These are phyloP conservation scores for Skeletonema grethae DNA, from an alignment of 108 stramenopile species.

Conservation along the genomic window DNA sequence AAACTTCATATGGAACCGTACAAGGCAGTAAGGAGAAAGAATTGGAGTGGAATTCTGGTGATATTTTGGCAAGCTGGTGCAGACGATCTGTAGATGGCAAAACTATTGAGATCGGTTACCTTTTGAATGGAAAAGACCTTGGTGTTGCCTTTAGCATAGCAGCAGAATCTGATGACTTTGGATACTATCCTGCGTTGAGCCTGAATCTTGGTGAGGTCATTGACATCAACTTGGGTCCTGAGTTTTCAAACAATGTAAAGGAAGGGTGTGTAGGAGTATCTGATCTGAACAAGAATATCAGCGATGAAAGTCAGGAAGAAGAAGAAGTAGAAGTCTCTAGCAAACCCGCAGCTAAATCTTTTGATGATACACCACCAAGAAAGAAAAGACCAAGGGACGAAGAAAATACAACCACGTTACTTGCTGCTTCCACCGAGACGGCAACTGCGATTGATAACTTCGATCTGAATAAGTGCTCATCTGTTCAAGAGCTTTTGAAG, in stretches of 20 bases:
- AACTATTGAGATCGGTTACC: slow-evolving; percentile 58
- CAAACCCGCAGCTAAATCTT: neutral
- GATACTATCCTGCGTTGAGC: slow-evolving; percentile 72
- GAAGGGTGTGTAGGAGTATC: slow-evolving; percentile 48
- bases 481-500: slow-evolving; percentile 57
- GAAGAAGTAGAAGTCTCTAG: neutral
- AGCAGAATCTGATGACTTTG: neutral
- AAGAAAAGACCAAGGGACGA: slow-evolving; percentile 28
- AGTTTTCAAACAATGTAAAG: slow-evolving; percentile 12
- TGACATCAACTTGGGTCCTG: slow-evolving; percentile 58
- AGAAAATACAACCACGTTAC: slow-evolving; percentile 3
- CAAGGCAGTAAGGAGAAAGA: neutral
- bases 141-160: slow-evolving; percentile 58
- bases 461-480: slow-evolving; percentile 58
- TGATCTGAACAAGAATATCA: slow-evolving; percentile 26
- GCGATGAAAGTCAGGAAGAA: slow-evolving; percentile 14
- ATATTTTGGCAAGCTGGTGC: slow-evolving; percentile 72
- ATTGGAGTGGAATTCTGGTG: slow-evolving; percentile 62
- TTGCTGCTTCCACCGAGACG: neutral
- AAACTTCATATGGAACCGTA: slow-evolving; percentile 43
- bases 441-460: slow-evolving; percentile 25
- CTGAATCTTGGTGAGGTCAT: slow-evolving; percentile 74
- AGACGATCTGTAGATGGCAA: slow-evolving; percentile 8
- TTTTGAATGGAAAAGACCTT: slow-evolving; percentile 71
- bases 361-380: slow-evolving; percentile 10